These are phyloP conservation scores for Pisolithus tinctorius DNA, from an alignment of 768 basidiomycete species.

Conservation along the genomic window DNA sequence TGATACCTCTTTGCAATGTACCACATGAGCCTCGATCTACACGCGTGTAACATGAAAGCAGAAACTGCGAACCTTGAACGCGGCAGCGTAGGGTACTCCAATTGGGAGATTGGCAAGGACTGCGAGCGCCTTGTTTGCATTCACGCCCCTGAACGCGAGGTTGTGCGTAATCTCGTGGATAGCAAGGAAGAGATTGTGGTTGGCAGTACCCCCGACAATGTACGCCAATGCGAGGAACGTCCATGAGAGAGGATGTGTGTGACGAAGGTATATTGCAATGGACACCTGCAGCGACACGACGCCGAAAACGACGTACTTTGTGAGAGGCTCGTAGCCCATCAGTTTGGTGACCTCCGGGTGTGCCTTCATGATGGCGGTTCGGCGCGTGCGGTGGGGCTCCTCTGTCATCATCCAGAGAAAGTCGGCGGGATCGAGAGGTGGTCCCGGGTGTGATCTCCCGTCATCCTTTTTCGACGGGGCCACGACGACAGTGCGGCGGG, in stretches of 20 bases:
- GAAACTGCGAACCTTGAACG: slow-evolving; percentile 69
- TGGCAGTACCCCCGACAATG: slow-evolving; percentile 85
- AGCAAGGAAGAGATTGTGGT: slow-evolving; percentile 96
- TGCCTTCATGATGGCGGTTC: slow-evolving; percentile 86
- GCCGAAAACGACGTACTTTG: slow-evolving; percentile 80
- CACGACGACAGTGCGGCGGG: slow-evolving; percentile 43
- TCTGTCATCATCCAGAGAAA: slow-evolving; percentile 98
- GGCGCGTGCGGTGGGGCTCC: slow-evolving; percentile 87
- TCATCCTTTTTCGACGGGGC: slow-evolving; percentile 34
- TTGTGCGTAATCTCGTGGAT: slow-evolving; percentile 99
- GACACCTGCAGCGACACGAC: slow-evolving; percentile 77
- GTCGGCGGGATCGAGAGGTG: slow-evolving; percentile 73
- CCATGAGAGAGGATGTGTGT: slow-evolving; percentile 61
- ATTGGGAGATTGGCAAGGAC: slow-evolving; percentile 92
- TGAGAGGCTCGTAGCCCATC: slow-evolving; percentile 92
- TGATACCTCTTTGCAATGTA: slow-evolving; percentile 63
- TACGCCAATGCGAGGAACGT: slow-evolving; percentile 77
- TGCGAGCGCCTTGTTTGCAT: slow-evolving; percentile 80
- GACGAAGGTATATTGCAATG: slow-evolving; percentile 57
- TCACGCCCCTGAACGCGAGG: slow-evolving; percentile 80
- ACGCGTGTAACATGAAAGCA: background rate
- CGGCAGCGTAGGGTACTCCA: slow-evolving; percentile 88
- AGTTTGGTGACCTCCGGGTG: slow-evolving; percentile 95
- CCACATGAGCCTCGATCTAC: slow-evolving; percentile 3
- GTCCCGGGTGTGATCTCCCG: slow-evolving; percentile 37